These are phyloP conservation scores for Cyclotella sp. DNA, from an alignment of 108 stramenopile species.

Conservation along the genomic window DNA sequence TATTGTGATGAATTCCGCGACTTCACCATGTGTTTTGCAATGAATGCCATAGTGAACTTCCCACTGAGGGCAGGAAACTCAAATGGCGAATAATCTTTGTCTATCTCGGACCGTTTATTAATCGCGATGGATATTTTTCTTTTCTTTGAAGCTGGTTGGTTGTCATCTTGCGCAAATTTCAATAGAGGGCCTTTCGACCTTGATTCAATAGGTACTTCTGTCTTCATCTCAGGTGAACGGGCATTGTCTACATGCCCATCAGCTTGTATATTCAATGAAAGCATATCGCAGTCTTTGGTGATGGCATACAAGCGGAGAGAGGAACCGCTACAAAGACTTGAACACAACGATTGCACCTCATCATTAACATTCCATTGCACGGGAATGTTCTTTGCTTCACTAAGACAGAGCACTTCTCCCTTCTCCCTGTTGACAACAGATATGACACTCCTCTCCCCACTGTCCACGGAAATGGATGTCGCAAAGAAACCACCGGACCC, in stretches of 20 bases:
- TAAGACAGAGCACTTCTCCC: constrained; percentile 17
- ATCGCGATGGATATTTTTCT: constrained; percentile 44
- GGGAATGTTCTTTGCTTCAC: constrained; percentile 12
- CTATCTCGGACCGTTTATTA: constrained; percentile 24
- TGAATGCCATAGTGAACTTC: constrained; percentile 63
- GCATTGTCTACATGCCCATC: neutral
- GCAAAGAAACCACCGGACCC: constrained; percentile 38
- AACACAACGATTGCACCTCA: constrained; percentile 35
- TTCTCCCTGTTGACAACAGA: constrained; percentile 35
- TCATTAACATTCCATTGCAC: constrained; percentile 39
- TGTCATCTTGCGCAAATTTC: constrained; percentile 18
- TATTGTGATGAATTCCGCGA: neutral
- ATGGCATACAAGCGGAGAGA: constrained; percentile 37
- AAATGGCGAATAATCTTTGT: constrained; percentile 36
- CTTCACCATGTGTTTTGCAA: constrained; percentile 43
- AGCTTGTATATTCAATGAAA: constrained; percentile 26
- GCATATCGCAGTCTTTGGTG: constrained; percentile 38
- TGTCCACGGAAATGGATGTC: constrained; percentile 10
- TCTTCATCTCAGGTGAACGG: neutral
- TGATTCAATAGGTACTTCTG: neutral
- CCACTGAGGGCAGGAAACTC: constrained; percentile 69
- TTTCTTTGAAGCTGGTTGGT: constrained; percentile 25
- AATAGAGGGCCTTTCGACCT: constrained; percentile 36
- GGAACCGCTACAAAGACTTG: constrained; percentile 17
- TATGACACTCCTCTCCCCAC: constrained; percentile 32